These are phyloP conservation scores for Hygrophorus pudorinus DNA, from an alignment of 768 basidiomycete genomes.

Conservation along the genomic window DNA sequence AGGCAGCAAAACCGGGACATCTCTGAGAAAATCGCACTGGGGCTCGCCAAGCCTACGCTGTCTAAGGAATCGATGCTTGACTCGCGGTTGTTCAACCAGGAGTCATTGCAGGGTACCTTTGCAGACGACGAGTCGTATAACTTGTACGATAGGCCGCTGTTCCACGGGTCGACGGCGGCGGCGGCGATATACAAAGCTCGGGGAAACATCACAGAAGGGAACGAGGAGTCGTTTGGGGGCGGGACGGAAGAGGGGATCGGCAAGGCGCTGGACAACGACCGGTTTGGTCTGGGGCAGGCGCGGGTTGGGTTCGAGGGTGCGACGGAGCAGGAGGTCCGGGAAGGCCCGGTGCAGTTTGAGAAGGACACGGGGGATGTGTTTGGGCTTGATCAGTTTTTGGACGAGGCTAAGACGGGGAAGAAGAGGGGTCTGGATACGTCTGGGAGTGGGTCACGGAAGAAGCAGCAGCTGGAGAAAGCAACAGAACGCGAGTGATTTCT, in stretches of 20 bases:
- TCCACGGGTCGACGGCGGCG: conserved; percentile 91
- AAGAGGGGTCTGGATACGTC: conserved; percentile 80
- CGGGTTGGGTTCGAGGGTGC: conserved; percentile 89
- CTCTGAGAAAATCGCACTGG: conserved; percentile 97
- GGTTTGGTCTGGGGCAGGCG: conserved; percentile 83
- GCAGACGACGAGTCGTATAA: conserved; percentile 92
- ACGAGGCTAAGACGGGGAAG: conserved; percentile 92
- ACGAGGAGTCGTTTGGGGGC: conserved; percentile 88
- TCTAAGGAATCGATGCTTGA: conserved; percentile 98
- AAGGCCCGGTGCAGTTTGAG: conserved; percentile 98
- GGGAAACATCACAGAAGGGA: conserved; percentile 74
- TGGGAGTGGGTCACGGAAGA: conserved; percentile 54
- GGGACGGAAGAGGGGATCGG: conserved; percentile 94
- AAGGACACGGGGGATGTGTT: conserved; percentile 97
- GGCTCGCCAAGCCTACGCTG: conserved; percentile 90
- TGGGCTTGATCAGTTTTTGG: conserved; percentile 93
- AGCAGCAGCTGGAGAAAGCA: conserved; percentile 59
- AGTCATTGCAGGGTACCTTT: conserved; percentile 71
- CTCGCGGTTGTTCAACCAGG: conserved; percentile 95
- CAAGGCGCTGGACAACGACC: conserved; percentile 84
- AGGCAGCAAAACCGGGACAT: conserved; percentile 98
- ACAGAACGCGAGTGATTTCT: conserved; percentile 25
- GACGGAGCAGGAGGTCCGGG: conserved; percentile 68
- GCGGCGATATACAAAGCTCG: conserved; percentile 99
- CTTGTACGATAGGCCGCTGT: conserved; percentile 89